Base-by-base conservation (phyloP, 352 stramenopile genomes). In the Globisporangium yorkense region DNA sequence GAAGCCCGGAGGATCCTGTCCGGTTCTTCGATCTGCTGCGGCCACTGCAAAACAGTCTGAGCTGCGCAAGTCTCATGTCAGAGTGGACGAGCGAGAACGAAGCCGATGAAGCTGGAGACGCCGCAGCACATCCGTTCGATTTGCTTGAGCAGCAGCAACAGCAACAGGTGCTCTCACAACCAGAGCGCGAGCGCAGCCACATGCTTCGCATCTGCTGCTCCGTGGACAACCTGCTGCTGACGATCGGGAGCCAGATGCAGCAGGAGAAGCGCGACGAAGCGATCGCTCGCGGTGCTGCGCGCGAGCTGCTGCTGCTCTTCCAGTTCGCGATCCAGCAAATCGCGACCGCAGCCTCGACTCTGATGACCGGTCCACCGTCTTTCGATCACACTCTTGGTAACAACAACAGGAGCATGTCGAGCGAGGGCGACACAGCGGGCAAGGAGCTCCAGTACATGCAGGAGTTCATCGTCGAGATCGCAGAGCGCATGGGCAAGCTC, bases 151-250 rank as follows among this genome's bases (percentile, higher is more conserved):
- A 40, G 8, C 21, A 54, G 10, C 37, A 45, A n/a, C 54, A 68
- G 33, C 65, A 70, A 37, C 39, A 62, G n/a, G 63, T 62, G 40
- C 9, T 10, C 31, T 69, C 64, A 5, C 71, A 74, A 31, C 71
- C 74, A 21, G 75, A 88, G 54, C 68, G 75, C 9, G 72, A 83
- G 1, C 64, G 58, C 15, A 87, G 76, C 43, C 76, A 68, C n/a
- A 78, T 89, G 56, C 20, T 87, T 5, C 76, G 76, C 21, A 76
- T 87, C 5, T 87, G 76, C 56, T 87, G 76, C 54, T 89, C 79
- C 3, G 58, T 89, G 21, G 76, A 89, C 54, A 89, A 87, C 37
- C 49, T 89, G 3, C 62, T 89, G 21, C 54, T 87, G 10, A 74
- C 76, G 1, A 77, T 89, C 8, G 68, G 68, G 0, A 73, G 75